Base-by-base conservation (phyloP, 345 rosid species). In the Balakata baccata region DNA sequence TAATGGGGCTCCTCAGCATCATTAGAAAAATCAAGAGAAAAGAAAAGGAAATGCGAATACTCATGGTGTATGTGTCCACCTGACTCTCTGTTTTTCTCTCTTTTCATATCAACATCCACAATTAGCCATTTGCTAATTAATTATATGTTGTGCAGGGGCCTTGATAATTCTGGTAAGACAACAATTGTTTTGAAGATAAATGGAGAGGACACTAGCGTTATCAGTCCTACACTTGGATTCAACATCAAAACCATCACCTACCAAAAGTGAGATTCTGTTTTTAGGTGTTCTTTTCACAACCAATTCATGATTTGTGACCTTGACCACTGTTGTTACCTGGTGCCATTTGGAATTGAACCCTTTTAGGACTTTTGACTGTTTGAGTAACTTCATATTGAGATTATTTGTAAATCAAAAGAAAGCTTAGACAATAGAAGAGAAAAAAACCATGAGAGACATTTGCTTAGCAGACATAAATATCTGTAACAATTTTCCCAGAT, bases 1-100 rank as follows among this genome's bases (percentile, higher is more conserved):
- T 9, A 74, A 87, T 87, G 88, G 88, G 90, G 67, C 81, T 85
- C 18, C 85, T 82, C 59, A 86, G 84, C 85, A 94, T 94, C 71
- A 94, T 92, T 70, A 79, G 96, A 5, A 94, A 94, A 77, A 90
- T 94, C 78, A 94, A 92, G 86, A 90, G 84, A 81, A 95, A 90
- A 50, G 99, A 95, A 86, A 95, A 90, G 68, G 97, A 95, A 82
- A 90, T 92, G 98, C 96, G 97, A 45, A 90, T 90, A 63, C 94
- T 95, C 20, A 92, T 95, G 98, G 98, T 95, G 97, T 92, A 87
- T 60, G 92, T 75, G 22, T 53, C 56, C 50, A 41, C 43, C 16
- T 47, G 37, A 13, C 34, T 8, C 43, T 68, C 22, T 51, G 5
- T 59, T 54, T 37, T 56, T 72, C 12, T 10, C 54, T 29, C 11